These are phyloP conservation scores for Boletus smithii DNA, from an alignment of 1,284 basidiomycete species.

Conservation along the genomic window DNA sequence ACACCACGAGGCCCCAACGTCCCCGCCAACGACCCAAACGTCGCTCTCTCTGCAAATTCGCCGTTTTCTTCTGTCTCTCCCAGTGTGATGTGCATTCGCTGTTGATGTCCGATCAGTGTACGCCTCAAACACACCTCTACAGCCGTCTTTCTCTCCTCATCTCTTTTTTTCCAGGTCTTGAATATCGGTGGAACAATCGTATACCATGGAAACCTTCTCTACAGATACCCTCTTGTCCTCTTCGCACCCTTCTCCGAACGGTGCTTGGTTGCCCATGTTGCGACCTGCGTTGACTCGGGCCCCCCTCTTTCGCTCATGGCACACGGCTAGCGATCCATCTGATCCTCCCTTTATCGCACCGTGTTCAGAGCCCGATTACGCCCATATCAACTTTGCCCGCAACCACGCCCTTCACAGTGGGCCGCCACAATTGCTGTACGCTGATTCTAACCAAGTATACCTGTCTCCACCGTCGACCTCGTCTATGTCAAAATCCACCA, in stretches of 20 bases:
- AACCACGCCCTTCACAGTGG: conserved; percentile 15
- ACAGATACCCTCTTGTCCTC: conserved; percentile 29
- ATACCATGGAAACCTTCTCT: conserved; percentile 33
- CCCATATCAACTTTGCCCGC: conserved; percentile 16
- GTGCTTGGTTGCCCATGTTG: conserved; percentile 10
- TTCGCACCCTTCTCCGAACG: conserved; percentile 4
- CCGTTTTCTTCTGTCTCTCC: conserved; percentile 15
- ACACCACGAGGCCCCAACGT: conserved; percentile 31
- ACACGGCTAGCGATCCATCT: conserved; percentile 17
- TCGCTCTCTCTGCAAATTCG: not conserved
- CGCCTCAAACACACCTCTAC: not conserved
- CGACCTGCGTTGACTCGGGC: conserved; percentile 19
- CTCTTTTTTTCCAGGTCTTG: conserved; percentile 27
- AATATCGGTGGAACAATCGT: conserved; percentile 30
- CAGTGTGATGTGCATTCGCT: conserved; percentile 18
- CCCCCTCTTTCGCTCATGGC: conserved; percentile 20
- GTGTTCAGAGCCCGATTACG: conserved; percentile 11
- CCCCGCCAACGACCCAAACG: conserved; percentile 10
- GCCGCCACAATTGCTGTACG: conserved; percentile 15
- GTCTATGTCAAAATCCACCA: conserved; percentile 36
- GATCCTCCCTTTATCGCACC: conserved; percentile 25
- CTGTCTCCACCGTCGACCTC: conserved; percentile 40
- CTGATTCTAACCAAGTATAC: conserved; percentile 27
- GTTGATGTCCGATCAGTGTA: conserved; percentile 29
- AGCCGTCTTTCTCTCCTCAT: not conserved